phyloP scores from a whole-genome alignment of 2,329 filamentous ascomycete species.

The Colletotrichum sojae region DNA sequence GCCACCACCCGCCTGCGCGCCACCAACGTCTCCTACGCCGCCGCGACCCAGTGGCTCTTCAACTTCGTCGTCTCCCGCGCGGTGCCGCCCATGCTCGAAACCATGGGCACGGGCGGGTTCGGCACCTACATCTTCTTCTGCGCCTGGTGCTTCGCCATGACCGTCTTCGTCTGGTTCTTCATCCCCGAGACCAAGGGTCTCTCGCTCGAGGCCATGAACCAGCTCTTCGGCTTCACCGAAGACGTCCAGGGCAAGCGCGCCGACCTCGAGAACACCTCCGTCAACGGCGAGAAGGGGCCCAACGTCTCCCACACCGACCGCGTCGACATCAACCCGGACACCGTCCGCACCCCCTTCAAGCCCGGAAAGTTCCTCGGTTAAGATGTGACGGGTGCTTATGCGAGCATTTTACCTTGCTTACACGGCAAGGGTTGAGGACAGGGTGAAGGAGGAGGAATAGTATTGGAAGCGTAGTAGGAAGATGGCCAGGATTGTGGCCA shows the following conservation, averaged over 20 bases:
- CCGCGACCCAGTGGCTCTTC: constrained; percentile 75
- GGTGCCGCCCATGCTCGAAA: constrained; percentile 75
- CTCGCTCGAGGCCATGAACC: constrained; percentile 37
- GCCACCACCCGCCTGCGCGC: constrained; percentile 63
- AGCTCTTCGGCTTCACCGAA: constrained; percentile 34
- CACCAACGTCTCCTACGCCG: constrained; percentile 71
- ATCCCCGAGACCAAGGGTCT: constrained; percentile 66
- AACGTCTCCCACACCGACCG: no score
- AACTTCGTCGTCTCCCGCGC: constrained; percentile 76
- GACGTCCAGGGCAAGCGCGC: constrained; percentile 5
- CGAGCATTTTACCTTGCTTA: no score
- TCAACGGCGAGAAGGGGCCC: constrained; percentile 4
- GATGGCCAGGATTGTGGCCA: no score
- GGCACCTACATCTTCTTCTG: constrained; percentile 60
- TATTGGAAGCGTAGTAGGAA: no score
- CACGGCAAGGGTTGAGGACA: no score
- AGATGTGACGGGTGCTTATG: no score
- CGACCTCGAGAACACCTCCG: constrained; percentile 25
- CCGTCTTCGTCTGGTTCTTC: constrained; percentile 53
- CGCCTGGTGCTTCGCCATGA: constrained; percentile 53
- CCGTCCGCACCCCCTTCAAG: no score
- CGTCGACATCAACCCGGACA: no score
- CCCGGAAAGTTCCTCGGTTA: no score
- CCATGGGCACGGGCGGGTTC: constrained; percentile 55
- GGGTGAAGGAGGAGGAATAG: no score